Base-by-base conservation (phyloP, 495 filamentous ascomycete species). In the Cercophora samala region DNA sequence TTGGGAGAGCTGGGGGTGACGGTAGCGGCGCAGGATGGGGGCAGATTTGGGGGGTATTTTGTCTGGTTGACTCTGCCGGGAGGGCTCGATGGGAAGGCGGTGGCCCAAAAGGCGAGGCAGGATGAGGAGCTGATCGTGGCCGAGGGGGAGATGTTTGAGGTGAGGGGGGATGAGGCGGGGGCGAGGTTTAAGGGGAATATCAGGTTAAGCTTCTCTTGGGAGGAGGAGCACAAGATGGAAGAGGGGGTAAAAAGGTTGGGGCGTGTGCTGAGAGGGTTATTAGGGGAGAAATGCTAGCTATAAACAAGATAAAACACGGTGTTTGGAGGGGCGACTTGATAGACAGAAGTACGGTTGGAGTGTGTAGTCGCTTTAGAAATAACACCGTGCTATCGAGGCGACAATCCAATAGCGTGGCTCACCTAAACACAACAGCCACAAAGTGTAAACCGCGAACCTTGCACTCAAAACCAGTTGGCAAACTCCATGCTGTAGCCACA, bases 171-270 rank as follows among this genome's bases (percentile, higher is more conserved):
- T 69, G 75, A 81, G 54, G 71, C 73, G 2, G 74, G 68, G 18
- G 74, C 78, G 62, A 77, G 73, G 64, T 91, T 93, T 73, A 76
- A 77, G 25, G 67, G 80, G 37, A 75, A 80, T 46, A 64, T 95
- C 18, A 82, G 92, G 56, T 70, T 96, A 8, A 91, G 89, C 67
- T 93, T 91, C 75, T 83, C 90, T 11, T 94, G 89, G 88, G 91
- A 89, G 78, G 84, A 88, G 21, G 87, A 87, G 73, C 81, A 81
- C n/a, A 77, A 83, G 61, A 68, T 96, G n/a, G 80, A 71, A 1
- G 90, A 93, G 72, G 92, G 90, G 0, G 82, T 95, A 11, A 72
- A 75, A 75, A 83, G 90, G 67, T 74, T 95, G 52, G 89, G 75
- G 29, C 72, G 71, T 32, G 84, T 86, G 37, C 65, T 86, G 52